Percentiles rank a stretch among this genome's conserved stretches.
These are phyloP conservation scores for Cutaneotrichosporon dermatis DNA, from an alignment of 1,284 basidiomycete species.

Conservation along the genomic window DNA sequence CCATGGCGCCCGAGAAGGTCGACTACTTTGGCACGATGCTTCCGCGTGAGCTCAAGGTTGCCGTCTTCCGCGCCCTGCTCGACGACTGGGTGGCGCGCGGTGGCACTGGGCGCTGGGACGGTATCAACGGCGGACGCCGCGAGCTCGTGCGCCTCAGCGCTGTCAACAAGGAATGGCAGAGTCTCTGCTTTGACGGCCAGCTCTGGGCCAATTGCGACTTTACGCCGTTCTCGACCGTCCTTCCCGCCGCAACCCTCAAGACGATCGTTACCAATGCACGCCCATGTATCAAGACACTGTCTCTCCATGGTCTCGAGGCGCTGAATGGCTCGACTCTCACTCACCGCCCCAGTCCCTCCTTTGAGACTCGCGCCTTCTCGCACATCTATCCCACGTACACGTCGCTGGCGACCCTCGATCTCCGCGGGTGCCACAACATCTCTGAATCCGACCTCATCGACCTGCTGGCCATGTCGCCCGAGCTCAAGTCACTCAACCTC, in stretches of 20 bases:
- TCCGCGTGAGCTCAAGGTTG: constrained; percentile 68
- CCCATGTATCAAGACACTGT: constrained; percentile 62
- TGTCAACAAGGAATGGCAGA: constrained; percentile 72
- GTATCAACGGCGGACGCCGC: constrained; percentile 63
- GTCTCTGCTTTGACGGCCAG: constrained; percentile 78
- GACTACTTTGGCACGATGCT: constrained; percentile 53
- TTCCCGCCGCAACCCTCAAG: constrained; percentile 36
- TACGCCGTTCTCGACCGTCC: constrained; percentile 55
- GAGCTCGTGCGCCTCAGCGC: constrained; percentile 74
- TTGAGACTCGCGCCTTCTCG: neutral
- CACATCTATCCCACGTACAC: constrained; percentile 11
- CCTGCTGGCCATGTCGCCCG: constrained; percentile 65
- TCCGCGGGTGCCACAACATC: constrained; percentile 68
- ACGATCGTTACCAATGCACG: constrained; percentile 50
- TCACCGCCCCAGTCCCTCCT: neutral
- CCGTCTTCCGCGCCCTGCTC: constrained; percentile 54
- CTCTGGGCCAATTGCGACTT: constrained; percentile 70
- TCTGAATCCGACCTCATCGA: constrained; percentile 63
- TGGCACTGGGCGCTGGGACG: constrained; percentile 60
- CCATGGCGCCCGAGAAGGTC: neutral
- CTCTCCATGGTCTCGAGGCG: constrained; percentile 62
- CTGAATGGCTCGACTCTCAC: constrained; percentile 49
- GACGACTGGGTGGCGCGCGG: constrained; percentile 53
- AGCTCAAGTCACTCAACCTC: constrained; percentile 59
- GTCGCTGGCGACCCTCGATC: constrained; percentile 55